Percentiles rank a stretch among this genome's conserved stretches.
Evolutionary conservation across 2,329 filamentous ascomycete species (phyloP).

Genomic region (Monosporascus sp.): DNA sequence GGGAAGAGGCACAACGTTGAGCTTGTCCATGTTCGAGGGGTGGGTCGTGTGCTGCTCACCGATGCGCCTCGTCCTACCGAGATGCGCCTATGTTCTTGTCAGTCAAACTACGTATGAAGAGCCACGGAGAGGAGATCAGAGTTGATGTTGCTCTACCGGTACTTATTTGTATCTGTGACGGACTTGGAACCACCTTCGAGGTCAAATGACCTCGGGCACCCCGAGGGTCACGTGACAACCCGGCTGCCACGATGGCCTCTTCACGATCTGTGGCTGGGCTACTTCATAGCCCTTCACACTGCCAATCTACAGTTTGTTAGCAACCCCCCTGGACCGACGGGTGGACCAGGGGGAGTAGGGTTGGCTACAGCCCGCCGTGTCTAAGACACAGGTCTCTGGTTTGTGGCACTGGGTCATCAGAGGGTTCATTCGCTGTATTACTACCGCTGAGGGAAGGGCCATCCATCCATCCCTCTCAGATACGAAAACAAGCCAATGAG

Average conservation of each 20-base stretch:
- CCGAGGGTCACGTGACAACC: constrained; percentile 28
- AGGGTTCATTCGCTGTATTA: constrained; percentile 23
- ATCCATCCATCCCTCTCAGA: background rate
- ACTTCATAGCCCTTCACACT: constrained; percentile 12
- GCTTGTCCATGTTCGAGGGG: background rate
- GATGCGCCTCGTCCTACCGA: background rate
- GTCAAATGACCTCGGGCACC: constrained; percentile 6
- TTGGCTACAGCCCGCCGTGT: constrained; percentile 14
- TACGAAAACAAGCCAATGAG: constrained; percentile 17
- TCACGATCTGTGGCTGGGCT: constrained; percentile 14
- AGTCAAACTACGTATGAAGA: background rate
- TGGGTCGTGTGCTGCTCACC: background rate
- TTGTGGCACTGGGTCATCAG: constrained; percentile 13
- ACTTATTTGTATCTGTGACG: background rate
- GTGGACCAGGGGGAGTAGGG: constrained; percentile 3
- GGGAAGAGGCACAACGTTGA: constrained; percentile 21
- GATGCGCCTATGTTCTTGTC: background rate
- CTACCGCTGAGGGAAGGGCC: constrained; percentile 16
- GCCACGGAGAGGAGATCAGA: background rate
- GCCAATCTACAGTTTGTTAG: constrained; percentile 11
- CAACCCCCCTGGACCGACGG: constrained; percentile 10
- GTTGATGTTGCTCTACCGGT: background rate
- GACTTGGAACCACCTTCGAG: background rate
- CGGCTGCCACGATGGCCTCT: constrained; percentile 14
- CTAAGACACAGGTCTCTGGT: constrained; percentile 19